phyloP scores from a whole-genome alignment of 305 asterid species.

The Solanum chacoense region DNA sequence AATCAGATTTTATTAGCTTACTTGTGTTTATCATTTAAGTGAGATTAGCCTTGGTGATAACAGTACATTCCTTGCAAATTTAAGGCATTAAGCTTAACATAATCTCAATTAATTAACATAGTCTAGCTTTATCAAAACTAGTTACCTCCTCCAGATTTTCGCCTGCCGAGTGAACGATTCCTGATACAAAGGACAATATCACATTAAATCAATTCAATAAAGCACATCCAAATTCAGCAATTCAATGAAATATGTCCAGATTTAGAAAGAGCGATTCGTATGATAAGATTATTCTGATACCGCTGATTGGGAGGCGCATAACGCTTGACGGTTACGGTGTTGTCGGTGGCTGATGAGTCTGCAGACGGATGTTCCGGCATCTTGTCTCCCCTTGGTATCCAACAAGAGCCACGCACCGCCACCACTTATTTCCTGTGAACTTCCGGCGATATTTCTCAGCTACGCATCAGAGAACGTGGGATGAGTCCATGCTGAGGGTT shows the following conservation, averaged over 20 bases:
- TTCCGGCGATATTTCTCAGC: background rate
- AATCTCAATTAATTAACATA: background rate
- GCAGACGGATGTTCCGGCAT: slow-evolving; percentile 70
- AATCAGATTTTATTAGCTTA: background rate
- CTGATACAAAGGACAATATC: background rate
- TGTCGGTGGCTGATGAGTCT: slow-evolving; percentile 48
- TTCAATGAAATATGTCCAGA: background rate
- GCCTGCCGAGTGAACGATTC: slow-evolving; percentile 13
- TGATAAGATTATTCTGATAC: slow-evolving; percentile 16
- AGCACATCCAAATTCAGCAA: background rate
- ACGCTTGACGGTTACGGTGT: slow-evolving; percentile 58
- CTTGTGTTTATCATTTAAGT: background rate
- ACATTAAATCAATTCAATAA: background rate
- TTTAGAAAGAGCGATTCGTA: background rate
- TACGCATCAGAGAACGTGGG: background rate
- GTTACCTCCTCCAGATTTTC: slow-evolving; percentile 12
- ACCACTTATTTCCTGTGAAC: background rate
- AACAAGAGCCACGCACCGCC: slow-evolving; percentile 12
- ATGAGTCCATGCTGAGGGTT: background rate
- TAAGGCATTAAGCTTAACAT: background rate
- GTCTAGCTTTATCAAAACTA: background rate
- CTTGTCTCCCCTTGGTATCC: slow-evolving; percentile 10
- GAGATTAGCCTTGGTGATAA: background rate
- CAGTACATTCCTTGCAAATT: background rate
- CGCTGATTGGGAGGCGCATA: slow-evolving; percentile 93